Base-by-base conservation (phyloP, 2,329 filamentous ascomycete species). In the Fusarium sp. region DNA sequence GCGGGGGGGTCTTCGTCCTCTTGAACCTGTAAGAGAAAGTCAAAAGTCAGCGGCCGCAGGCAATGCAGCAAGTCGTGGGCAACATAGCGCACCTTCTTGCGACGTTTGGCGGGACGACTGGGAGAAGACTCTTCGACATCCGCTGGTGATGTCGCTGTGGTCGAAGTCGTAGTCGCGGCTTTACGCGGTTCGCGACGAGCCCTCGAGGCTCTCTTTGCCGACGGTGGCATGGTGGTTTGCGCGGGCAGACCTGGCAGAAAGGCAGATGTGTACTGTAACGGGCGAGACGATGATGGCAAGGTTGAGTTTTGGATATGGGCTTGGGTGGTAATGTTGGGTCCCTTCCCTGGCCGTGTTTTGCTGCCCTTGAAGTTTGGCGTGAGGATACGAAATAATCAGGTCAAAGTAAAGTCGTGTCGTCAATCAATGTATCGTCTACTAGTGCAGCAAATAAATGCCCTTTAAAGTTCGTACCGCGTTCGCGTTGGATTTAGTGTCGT, bases 101-200 rank as follows among this genome's bases (percentile, higher is more conserved):
- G 86, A 75, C 88, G 87, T 81, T 91, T 91, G 13, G 84, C 81
- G n/a, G 88, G 88, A 55, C 88, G 85, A 61, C 84, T 86, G 16
- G 88, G 88, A 6, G 88, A 90, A 26, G 88, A 87, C 46, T 85
- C 82, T 42, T 86, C 83, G 49, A 77, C 80, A 43, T 86, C 82
- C 41, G 72, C 66, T 41, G 76, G 74, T 56, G 76, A 64, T 28
- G 77, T 72, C 42, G 76, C 74, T 43, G 79, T 76, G 64, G 78
- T 78, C 58, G 77, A 68, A 39, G 76, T 73, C 58, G 77, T 68
- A 39, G 76, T 73, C 42, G 79, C 76, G 69, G 78, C 77, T 66
- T 78, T 79, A 69, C 80, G 80, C 66, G 76, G 64, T 55, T 82
- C 80, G 73, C 80, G 79, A 66, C 80, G 79, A 63, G 73, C 74